Conservation (phyloP, 352 stramenopile species). For the Phytophthora sp. region DNA sequence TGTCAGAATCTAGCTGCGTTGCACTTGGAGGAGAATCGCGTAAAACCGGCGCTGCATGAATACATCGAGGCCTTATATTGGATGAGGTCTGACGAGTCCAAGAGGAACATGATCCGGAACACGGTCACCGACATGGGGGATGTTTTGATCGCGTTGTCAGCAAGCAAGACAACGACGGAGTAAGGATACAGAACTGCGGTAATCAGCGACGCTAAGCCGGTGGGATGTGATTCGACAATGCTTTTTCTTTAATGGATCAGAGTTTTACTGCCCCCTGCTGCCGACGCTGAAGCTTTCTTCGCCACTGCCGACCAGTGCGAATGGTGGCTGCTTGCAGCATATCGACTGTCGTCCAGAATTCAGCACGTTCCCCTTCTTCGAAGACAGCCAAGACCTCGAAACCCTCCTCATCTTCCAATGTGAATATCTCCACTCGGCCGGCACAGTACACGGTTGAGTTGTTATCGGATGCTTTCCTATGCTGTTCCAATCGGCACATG, state of each 20-base stretch:
- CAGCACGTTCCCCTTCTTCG: constrained; percentile 54
- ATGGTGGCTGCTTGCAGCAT: constrained; percentile 65
- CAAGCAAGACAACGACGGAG: neutral
- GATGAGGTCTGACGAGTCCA: constrained; percentile 56
- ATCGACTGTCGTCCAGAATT: constrained; percentile 72
- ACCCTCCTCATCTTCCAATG: constrained; percentile 11
- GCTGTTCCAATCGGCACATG: constrained; percentile 30
- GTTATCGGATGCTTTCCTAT: constrained; percentile 1
- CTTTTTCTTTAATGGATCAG: neutral
- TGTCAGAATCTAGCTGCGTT: constrained; percentile 69
- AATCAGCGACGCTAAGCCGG: neutral
- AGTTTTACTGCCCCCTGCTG: constrained; percentile 17
- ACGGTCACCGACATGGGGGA: constrained; percentile 70
- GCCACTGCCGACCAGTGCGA: constrained; percentile 68
- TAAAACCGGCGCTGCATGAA: constrained; percentile 70
- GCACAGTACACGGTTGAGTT: constrained; percentile 21
- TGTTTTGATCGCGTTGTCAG: constrained; percentile 55
- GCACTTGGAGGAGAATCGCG: constrained; percentile 65
- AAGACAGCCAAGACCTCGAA: constrained; percentile 58
- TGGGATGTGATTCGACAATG: neutral
- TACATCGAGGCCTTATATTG: constrained; percentile 83
- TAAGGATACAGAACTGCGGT: neutral
- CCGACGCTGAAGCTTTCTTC: constrained; percentile 47
- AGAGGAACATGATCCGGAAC: constrained; percentile 61
- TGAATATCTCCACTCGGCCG: constrained; percentile 44